Base-by-base conservation (phyloP, 176 grass and related monocot genomes). In the Oropetium thomaeum region DNA sequence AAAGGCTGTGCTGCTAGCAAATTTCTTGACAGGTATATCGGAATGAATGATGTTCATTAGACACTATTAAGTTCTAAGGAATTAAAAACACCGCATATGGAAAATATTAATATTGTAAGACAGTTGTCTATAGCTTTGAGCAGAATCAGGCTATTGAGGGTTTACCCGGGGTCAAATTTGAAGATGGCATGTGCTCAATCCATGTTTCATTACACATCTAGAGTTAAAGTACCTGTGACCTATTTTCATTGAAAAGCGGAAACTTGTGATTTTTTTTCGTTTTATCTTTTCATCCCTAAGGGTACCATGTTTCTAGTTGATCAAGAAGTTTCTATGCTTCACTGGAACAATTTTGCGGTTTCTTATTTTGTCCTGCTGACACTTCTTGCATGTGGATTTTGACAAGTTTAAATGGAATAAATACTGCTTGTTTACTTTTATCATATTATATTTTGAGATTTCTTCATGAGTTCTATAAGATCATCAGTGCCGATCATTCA, bases 381-480 rank as follows among this genome's bases (percentile, higher is more conserved):
- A 17, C 61, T 22, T 49, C 16, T 80, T 19, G 29, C 58, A 16
- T 25, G 27, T 61, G 28, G 5, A 17, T 54, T 55, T 55, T 55
- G 40, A 31, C 14, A 9, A 40, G 16, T 15, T 2, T 11, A 26
- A 35, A 48, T 37, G 6, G 34, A 48, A 20, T 47, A 41, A 16
- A 71, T 81, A 10, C 65, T 59, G 4, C 58, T 54, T n/a, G n/a
- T n/a, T 48, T 48, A 15, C 19, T 38, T 23, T 44, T 64, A 29
- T 64, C 37, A 47, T 79, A 34, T 81, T 81, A 71, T 72, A 68
- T 57, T 70, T 35, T 8, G 20, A 25, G 37, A 19, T 38, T n/a
- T 49, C 47, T 15, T 67, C 26, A 7, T 23, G 16, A 81, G 39
- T 67, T 73, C 35, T 83, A 30, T 74, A 31, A 67, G 17, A 45